Conservation (phyloP, 176 grass and related monocot species). For the Rhynchospora breviuscula region DNA sequence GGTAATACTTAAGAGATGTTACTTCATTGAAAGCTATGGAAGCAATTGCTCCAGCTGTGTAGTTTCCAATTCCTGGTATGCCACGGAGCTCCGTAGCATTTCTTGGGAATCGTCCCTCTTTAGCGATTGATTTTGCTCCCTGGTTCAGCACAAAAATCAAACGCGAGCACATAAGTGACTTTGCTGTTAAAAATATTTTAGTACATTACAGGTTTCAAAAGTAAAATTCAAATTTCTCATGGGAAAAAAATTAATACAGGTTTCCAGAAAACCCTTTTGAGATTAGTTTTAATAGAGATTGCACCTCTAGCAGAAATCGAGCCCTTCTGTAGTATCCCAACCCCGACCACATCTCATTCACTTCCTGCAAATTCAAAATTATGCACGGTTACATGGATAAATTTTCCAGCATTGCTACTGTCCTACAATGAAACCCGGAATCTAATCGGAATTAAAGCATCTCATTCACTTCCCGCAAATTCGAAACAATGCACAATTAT, state of each 20-base stretch:
- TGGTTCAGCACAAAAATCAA: slow-evolving; percentile 27
- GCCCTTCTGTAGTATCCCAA: slow-evolving; percentile 94
- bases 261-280: not conserved
- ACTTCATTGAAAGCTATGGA: slow-evolving; percentile 96
- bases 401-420: slow-evolving; percentile 1
- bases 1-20: slow-evolving; percentile 4
- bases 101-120: slow-evolving; percentile 51
- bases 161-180: not conserved
- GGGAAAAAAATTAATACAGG: slow-evolving; percentile 27
- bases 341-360: slow-evolving; percentile 95
- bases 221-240: not conserved
- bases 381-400: not conserved
- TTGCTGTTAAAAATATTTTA: not conserved
- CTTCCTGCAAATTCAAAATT: slow-evolving; percentile 49
- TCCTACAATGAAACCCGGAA: not conserved
- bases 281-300: not conserved
- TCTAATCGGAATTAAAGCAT: slow-evolving; percentile 8
- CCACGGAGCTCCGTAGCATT: slow-evolving; percentile 53
- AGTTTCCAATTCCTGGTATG: slow-evolving; percentile 79
- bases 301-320: slow-evolving; percentile 89
- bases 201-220: not conserved
- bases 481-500: not conserved
- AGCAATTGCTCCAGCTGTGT: slow-evolving; percentile 88
- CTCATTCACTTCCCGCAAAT: slow-evolving; percentile 84
- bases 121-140: slow-evolving; percentile 71